These are phyloP conservation scores for Metschnikowia peoriensis DNA, from an alignment of 805 yeast genomes.

Conservation along the genomic window DNA sequence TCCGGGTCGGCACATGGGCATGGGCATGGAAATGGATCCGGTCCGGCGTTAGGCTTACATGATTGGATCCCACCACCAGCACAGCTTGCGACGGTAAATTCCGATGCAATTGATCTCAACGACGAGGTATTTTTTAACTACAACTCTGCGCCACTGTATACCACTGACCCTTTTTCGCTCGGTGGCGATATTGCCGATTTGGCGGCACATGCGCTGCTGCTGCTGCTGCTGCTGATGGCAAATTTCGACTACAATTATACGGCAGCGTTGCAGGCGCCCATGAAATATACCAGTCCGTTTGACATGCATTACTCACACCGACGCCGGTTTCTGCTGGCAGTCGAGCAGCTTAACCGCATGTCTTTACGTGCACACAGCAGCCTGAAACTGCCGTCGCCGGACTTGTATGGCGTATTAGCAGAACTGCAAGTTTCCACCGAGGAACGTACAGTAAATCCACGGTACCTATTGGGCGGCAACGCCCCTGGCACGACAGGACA, in stretches of 20 bases:
- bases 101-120: conserved; percentile 23
- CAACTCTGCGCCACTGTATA: conserved; percentile 5
- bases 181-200: background rate
- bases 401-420: background rate
- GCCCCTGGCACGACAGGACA: background rate
- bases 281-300: conserved; percentile 1
- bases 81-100: conserved; percentile 14
- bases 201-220: conserved; percentile 12
- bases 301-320: conserved; percentile 14
- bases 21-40: background rate
- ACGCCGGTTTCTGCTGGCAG: conserved; percentile 17
- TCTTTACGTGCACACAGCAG: conserved; percentile 16
- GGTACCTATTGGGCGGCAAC: conserved; percentile 21
- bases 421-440: conserved; percentile 8
- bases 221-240: conserved; percentile 14
- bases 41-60: background rate
- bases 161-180: conserved; percentile 6
- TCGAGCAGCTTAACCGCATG: conserved; percentile 27
- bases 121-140: conserved; percentile 26
- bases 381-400: conserved; percentile 21
- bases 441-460: conserved; percentile 34
- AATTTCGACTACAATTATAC: conserved; percentile 3
- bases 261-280: conserved; percentile 5
- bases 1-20: background rate
- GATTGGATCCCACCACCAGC: conserved; percentile 21